Evolutionary conservation across 1,139 yeast species (phyloP), one percentile per base, ranked within the genome.

Genomic region (Candida neerlandica): DNA sequence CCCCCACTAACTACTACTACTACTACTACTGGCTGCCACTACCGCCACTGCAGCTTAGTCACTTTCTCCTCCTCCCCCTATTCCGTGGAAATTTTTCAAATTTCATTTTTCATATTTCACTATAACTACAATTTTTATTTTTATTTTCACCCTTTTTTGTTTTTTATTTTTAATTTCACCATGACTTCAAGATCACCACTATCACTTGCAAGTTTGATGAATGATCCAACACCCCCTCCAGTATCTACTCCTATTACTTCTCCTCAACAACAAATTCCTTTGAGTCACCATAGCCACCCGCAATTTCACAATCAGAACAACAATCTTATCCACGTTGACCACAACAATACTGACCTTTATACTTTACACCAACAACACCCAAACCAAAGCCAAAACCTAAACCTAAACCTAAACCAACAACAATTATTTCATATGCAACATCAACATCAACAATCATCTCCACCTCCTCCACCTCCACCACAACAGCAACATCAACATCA

Each of bases 101-200:
- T 15, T 33, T 14, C 15, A 9, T 33, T 14, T 29, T 29, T 5
- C 33, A 27, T 27, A 27, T 9, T 10, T 32, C 12, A 32, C 18
- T n/a, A 33, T 19, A n/a, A 33, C 21, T 11, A 11, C 14, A 30
- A 11, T 16, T 19, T 37, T 37, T 18, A 19, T 38, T 21, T 39
- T 39, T 39, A 14, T 23, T 26, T n/a, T n/a, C n/a, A n/a, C 30
- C 5, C 15, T 39, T 7, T 29, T 38, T 21, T 12, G 7, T 18
- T 23, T 15, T 14, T 16, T 14, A n/a, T 11, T 30, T 40, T 16
- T 15, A 32, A 7, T 29, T 16, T 35, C 37, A 43, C 14, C 9
- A 43, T 43, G 46, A 27, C 41, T 15, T 35, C 46, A 35, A 43
- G 46, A 34, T 43, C 46, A 21, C 47, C 43, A 18, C 32, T 45